Conservation (phyloP, 169 alveolate species). For the Eimeria brunetti region DNA sequence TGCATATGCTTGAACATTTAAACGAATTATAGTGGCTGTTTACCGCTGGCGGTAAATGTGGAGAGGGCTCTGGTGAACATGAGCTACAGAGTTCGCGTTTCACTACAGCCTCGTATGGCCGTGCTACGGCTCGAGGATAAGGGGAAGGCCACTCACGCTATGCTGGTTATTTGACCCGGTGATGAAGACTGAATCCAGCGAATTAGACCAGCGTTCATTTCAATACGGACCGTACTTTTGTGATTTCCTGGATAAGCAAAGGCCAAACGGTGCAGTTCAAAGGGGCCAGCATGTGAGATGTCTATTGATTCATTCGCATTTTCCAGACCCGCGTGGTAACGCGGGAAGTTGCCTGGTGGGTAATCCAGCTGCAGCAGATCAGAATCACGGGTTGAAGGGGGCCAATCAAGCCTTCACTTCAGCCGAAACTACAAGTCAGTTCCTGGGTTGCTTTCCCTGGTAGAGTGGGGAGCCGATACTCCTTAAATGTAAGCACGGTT, state of each 20-base stretch:
- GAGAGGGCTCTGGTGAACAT: background rate
- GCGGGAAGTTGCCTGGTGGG: constrained; percentile 62
- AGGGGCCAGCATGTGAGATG: constrained; percentile 56
- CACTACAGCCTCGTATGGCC: background rate
- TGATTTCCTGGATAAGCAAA: constrained; percentile 49
- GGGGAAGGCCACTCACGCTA: constrained; percentile 50
- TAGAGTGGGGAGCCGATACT: background rate
- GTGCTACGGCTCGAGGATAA: background rate
- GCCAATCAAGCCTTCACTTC: background rate
- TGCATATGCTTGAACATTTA: background rate
- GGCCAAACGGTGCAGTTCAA: constrained; percentile 68
- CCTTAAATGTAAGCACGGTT: background rate
- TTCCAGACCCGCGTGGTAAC: constrained; percentile 29
- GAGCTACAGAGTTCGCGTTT: background rate
- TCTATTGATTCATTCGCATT: constrained; percentile 53
- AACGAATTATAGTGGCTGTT: background rate
- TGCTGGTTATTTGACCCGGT: constrained; percentile 68
- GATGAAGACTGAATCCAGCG: constrained; percentile 74
- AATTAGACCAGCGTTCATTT: constrained; percentile 68
- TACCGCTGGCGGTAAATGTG: background rate
- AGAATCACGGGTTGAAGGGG: background rate
- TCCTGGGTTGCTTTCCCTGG: background rate
- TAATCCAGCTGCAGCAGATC: constrained; percentile 38
- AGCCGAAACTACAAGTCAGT: background rate
- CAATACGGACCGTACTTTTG: constrained; percentile 60